phyloP scores from a whole-genome alignment of 1,284 basidiomycete species.

The Trichosporon inkin region DNA sequence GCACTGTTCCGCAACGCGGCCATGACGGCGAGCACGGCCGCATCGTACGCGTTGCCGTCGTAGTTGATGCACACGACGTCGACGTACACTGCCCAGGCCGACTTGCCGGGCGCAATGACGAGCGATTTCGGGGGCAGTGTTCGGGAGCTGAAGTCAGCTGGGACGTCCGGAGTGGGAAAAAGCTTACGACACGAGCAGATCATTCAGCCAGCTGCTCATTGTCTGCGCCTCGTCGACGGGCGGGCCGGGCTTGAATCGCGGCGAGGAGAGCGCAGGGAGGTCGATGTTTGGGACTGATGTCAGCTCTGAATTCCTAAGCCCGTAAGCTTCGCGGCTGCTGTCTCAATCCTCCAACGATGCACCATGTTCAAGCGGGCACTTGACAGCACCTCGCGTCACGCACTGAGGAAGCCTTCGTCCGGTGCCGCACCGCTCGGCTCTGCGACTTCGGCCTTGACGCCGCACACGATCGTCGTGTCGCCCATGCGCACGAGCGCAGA shows the following conservation, averaged over 20 bases:
- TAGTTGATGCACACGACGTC: slow-evolving; percentile 94
- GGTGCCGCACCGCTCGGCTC: slow-evolving; percentile 75
- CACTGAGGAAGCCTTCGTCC: slow-evolving; percentile 75
- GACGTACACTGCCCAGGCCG: slow-evolving; percentile 87
- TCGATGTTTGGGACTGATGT: slow-evolving; percentile 75
- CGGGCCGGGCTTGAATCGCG: slow-evolving; percentile 89
- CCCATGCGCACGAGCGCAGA: slow-evolving; percentile 85
- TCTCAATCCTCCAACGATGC: too few species aligned
- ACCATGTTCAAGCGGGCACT: too few species aligned
- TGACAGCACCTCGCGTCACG: slow-evolving; percentile 25
- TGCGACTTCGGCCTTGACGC: slow-evolving; percentile 89
- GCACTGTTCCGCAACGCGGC: slow-evolving; percentile 78
- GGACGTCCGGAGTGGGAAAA: not conserved
- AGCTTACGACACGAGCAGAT: slow-evolving; percentile 64
- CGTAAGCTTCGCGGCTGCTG: too few species aligned
- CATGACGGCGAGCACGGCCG: slow-evolving; percentile 78
- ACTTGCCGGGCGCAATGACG: slow-evolving; percentile 71
- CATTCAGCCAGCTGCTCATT: slow-evolving; percentile 73
- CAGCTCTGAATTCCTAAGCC: not conserved
- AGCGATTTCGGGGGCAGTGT: slow-evolving; percentile 65
- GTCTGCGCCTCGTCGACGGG: slow-evolving; percentile 88
- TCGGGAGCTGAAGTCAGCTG: slow-evolving; percentile 56
- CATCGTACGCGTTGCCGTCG: slow-evolving; percentile 92
- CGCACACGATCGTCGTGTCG: slow-evolving; percentile 84
- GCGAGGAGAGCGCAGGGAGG: slow-evolving; percentile 84